Evolutionary conservation across 1,284 basidiomycete species (phyloP), one percentile per base, ranked within the genome.

Genomic region (Trametes hirsuta): DNA sequence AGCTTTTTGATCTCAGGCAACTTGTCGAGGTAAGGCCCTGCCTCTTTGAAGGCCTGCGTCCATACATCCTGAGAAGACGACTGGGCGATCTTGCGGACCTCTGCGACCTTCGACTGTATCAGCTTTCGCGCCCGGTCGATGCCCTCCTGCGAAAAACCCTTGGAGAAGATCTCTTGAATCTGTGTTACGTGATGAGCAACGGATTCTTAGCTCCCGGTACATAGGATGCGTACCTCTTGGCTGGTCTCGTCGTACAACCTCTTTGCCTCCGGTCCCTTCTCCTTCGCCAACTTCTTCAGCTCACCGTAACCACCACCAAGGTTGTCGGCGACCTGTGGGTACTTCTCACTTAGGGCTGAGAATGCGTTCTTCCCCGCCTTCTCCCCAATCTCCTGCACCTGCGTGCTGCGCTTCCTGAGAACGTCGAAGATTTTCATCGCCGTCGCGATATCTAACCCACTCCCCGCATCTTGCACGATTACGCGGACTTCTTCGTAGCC

Each of bases 401-500:
- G 66, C 24, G 53, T 42, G 14, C 70, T 62, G n/a, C 68, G 67
- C 46, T 63, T 67, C 45, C 63, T 41, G 5, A 77, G 61, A 18
- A 78, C 66, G 21, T 70, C 72, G 37, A 68, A 54, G 35, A 78
- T 66, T 60, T 75, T 75, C 56, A 63, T 58, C 4, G 68, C 71
- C 10, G 73, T 76, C 47, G 67, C 66, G 6, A 68, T 42, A 55
- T 76, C 72, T 48, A 72, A 40, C 25, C 65, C 63, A 37, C 66
- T 68, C 34, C 68, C 65, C 22, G 53, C 53, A 46, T 73, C 72
- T 49, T 74, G 67, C 35, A 77, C 67, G 37, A 79, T 66, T 24
- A 66, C 65, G 50, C 73, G 68, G 30, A 81, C 63, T 58, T 80
- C 74, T 40, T 75, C 72, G 64, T 80, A 77, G 6, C 76, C 74